Evolutionary conservation across 805 yeast species (phyloP).

Genomic region (Nadsonia fulvescens): DNA sequence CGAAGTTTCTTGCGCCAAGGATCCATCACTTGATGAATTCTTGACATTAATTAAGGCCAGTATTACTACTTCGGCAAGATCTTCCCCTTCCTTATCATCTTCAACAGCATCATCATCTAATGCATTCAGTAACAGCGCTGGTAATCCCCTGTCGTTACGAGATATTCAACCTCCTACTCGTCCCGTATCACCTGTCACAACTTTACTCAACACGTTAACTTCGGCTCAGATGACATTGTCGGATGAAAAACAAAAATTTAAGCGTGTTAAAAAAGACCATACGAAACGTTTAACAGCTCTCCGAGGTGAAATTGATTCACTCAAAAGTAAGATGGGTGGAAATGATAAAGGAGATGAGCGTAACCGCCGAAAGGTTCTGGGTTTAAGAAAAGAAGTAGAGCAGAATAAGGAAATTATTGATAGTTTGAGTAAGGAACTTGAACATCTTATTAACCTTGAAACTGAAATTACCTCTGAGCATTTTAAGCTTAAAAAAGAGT

Average conservation of each 20-base stretch:
- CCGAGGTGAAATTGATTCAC: slow-evolving; percentile 37
- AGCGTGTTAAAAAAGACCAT: slow-evolving; percentile 39
- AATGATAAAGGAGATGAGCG: slow-evolving; percentile 40
- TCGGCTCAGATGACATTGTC: slow-evolving; percentile 43
- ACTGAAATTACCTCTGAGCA: slow-evolving; percentile 1
- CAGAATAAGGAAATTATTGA: slow-evolving; percentile 6
- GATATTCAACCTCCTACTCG: slow-evolving; percentile 17
- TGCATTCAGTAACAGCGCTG: slow-evolving; percentile 2
- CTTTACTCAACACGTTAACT: slow-evolving; percentile 45
- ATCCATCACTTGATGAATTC: too few species aligned
- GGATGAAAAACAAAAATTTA: slow-evolving; percentile 38
- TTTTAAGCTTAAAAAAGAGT: slow-evolving; percentile 7
- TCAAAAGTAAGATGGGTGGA: slow-evolving; percentile 28
- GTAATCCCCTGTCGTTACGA: background rate
- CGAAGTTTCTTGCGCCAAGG: slow-evolving; percentile 24
- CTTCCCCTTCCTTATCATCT: too few species aligned
- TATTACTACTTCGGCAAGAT: slow-evolving; percentile 3
- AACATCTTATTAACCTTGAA: slow-evolving; percentile 3
- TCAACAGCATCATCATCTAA: slow-evolving; percentile 5
- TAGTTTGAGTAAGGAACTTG: slow-evolving; percentile 6
- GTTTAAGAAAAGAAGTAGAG: slow-evolving; percentile 20
- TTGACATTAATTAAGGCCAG: slow-evolving; percentile 1
- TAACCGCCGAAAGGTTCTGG: slow-evolving; percentile 31
- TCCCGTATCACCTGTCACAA: slow-evolving; percentile 39
- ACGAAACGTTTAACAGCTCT: slow-evolving; percentile 32